phyloP scores from a whole-genome alignment of 345 rosid genomes.

The Leavenworthia alabamica region DNA sequence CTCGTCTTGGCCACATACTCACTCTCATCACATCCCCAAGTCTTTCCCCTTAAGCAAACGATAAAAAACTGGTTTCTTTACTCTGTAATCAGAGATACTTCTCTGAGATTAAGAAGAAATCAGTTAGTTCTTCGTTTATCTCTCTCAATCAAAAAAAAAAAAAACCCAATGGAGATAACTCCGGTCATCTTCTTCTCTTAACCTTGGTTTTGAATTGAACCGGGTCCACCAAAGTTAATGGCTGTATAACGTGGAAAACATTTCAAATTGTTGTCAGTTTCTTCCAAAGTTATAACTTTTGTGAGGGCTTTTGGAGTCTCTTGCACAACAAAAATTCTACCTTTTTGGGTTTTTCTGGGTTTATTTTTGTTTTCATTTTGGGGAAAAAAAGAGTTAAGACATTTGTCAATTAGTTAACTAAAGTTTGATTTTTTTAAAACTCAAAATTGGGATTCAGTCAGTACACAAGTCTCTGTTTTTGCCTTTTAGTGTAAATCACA shows the following conservation, averaged over 20 bases:
- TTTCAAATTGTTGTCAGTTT: neutral
- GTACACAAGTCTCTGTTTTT: neutral
- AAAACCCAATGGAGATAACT: neutral
- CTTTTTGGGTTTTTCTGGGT: neutral
- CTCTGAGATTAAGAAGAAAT: neutral
- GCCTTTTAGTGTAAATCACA: neutral
- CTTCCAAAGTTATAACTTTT: neutral
- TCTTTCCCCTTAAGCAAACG: neutral
- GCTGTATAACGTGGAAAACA: conserved; percentile 19
- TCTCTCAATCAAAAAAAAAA: neutral
- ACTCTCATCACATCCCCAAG: neutral
- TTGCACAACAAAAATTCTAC: neutral
- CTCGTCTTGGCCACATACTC: neutral
- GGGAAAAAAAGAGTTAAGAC: neutral
- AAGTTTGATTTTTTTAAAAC: neutral
- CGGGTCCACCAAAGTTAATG: conserved; percentile 17
- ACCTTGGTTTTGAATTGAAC: neutral
- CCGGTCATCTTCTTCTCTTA: neutral
- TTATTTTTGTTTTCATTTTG: neutral
- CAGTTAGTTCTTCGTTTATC: neutral
- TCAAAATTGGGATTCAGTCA: neutral
- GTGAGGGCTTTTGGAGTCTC: neutral
- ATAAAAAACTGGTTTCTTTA: neutral
- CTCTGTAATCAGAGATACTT: neutral
- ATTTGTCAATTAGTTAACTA: neutral